Percentiles rank a stretch among this genome's conserved stretches.
These are phyloP conservation scores for Solanum okadae DNA, from an alignment of 257 asterid genomes.

Conservation along the genomic window DNA sequence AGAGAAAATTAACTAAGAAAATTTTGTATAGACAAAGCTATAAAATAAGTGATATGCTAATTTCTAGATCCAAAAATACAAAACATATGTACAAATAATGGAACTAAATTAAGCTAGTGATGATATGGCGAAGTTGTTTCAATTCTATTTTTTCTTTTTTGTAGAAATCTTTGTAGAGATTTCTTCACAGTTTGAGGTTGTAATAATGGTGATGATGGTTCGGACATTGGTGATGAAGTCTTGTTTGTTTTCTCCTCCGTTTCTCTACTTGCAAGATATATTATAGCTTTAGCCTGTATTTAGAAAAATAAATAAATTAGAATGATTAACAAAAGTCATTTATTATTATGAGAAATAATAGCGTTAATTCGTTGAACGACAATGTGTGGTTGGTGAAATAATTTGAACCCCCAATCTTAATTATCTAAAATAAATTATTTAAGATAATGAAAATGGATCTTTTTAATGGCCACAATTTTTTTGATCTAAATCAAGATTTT, in stretches of 20 bases:
- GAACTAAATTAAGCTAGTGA: neutral
- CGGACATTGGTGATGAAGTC: neutral
- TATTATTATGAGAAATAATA: too few species aligned
- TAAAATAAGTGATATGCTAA: neutral
- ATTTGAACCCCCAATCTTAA: neutral
- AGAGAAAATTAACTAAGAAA: neutral
- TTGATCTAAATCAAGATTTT: too few species aligned
- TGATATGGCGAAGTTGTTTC: constrained; percentile 15
- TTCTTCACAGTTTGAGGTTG: constrained; percentile 12
- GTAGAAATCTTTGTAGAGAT: constrained; percentile 22
- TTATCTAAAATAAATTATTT: neutral
- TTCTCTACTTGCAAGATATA: constrained; percentile 14
- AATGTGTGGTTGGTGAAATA: neutral
- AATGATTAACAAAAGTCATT: neutral
- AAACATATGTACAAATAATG: neutral
- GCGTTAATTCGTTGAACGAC: neutral
- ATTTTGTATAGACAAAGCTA: neutral
- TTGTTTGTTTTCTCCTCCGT: neutral
- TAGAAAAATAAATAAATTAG: neutral
- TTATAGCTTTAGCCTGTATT: constrained; percentile 11
- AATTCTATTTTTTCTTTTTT: constrained; percentile 18
- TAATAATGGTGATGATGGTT: neutral
- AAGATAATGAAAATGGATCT: neutral
- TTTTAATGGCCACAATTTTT: neutral
- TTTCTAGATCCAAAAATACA: neutral